Base-by-base conservation (phyloP, 495 filamentous ascomycete species). In the Aspergillus nidulans region DNA sequence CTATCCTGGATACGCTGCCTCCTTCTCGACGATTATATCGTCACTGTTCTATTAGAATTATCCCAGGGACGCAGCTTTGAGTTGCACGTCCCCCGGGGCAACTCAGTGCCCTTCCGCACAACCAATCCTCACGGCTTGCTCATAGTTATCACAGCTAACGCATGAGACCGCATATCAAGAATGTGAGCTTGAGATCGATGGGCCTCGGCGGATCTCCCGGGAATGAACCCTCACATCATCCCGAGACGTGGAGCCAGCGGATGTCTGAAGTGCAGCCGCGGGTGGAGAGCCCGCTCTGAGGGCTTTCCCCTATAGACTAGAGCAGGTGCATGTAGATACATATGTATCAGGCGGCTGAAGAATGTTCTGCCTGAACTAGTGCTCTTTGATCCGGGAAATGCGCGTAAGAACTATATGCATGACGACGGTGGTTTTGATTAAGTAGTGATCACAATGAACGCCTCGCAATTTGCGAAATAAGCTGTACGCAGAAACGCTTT, bases 151-250 rank as follows among this genome's bases (percentile, higher is more conserved):
- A 16, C 18, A 15, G 5, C 21, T 41, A 24, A 10, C 19, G 4
- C 24, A 52, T 15, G n/a, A 57, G 20, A 18, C 42, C 43, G 25
- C 59, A 59, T 42, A n/a, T 25, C 26, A 59, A 41, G 58, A 59
- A 61, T 64, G 58, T 55, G 56, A 53, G 28, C 36, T 39, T 12
- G 10, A 9, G 16, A 23, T 40, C 36, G 25, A 28, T 42, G 38
- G 19, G 23, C 20, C 23, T 41, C 20, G 47, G 43, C 28, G 23
- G 47, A 40, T 25, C 21, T 55, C 48, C 53, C 52, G 46, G 49
- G 39, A 57, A 49, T 53, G 52, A 54, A 16, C 36, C 34, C 45
- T 49, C 39, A 42, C 53, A 55, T 44, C 24, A 18, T 23, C 26
- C 30, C 41, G 18, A 49, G 47, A 32, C 20, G 30, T 49, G 32